Evolutionary conservation across 2,329 filamentous ascomycete species (phyloP), one percentile per base, ranked within the genome.

Genomic region (Curvularia sp.): DNA sequence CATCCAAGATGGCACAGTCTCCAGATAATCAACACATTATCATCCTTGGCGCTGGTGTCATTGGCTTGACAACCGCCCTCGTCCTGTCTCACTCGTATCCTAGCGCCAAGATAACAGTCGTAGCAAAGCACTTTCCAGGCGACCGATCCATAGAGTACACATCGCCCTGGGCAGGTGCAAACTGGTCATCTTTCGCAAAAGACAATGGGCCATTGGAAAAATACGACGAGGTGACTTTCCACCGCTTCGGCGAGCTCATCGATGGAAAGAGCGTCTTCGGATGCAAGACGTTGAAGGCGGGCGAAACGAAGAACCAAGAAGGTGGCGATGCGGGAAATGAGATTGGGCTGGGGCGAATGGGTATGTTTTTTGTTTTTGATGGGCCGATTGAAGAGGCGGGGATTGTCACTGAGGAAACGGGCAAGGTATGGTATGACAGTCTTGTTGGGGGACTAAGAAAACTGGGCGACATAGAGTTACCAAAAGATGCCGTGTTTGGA

Each of bases 111-210:
- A 80, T 96, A 63, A 93, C 90, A 0, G 81, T 96, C 34, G 81
- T 92, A 30, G 89, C 92, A 5, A 96, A 94, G 72, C 90, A 96
- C 75, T 95, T 97, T 89, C 93, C 93, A 0, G 93, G 93, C 34
- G 93, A 97, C 80, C 95, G 94, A 77, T 90, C 94, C 65, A 89
- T 93, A 66, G 90, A 96, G 81, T 97, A 97, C 75, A 89, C 91
- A 0, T 96, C 91, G 5, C 92, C 92, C 0, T 96, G 91, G 90
- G 92, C 92, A 3, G 92, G 92, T 13, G 92, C 92, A 61, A 94
- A 95, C 72, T 89, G 88, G 74, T 75, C 89, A 59, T 91, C 89
- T 1, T 69, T 76, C 60, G 72, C 74, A n/a, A 60, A 70, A 27
- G 74, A 77, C 58, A 74, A 74, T 39, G 74, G 74, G 0, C 66